Conservation (phyloP, 2,329 filamentous ascomycete species). For the Paecilomyces niveus region DNA sequence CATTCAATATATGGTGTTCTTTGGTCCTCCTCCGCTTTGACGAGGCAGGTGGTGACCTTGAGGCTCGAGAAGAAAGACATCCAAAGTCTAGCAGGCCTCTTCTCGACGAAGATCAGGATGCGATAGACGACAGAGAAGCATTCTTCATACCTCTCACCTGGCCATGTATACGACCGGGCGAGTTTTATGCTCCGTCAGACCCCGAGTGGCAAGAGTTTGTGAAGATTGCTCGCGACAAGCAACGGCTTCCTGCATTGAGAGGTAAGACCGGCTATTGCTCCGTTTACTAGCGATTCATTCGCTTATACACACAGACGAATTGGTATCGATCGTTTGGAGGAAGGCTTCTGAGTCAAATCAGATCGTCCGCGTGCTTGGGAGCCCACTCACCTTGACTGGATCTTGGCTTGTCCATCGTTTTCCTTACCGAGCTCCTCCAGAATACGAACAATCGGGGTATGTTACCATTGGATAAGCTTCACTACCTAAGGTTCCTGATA, state of each 20-base stretch:
- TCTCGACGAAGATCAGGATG: neutral
- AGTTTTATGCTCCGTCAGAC: slow-evolving; percentile 35
- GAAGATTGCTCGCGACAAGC: slow-evolving; percentile 49
- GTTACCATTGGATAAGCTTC: slow-evolving; percentile 11
- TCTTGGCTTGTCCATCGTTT: slow-evolving; percentile 58
- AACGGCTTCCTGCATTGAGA: slow-evolving; percentile 43
- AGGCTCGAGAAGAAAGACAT: slow-evolving; percentile 7
- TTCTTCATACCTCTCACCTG: slow-evolving; percentile 57
- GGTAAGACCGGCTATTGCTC: slow-evolving; percentile 20
- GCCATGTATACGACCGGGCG: slow-evolving; percentile 29
- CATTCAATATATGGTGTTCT: slow-evolving; percentile 26
- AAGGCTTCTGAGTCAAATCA: slow-evolving; percentile 39
- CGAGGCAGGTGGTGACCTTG: slow-evolving; percentile 14
- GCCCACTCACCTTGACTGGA: slow-evolving; percentile 42
- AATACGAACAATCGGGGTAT: slow-evolving; percentile 55
- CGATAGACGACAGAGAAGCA: slow-evolving; percentile 36
- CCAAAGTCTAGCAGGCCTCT: slow-evolving; percentile 1
- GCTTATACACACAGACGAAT: slow-evolving; percentile 33
- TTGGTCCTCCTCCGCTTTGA: slow-evolving; percentile 25
- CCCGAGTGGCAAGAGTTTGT: slow-evolving; percentile 59
- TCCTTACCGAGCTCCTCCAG: slow-evolving; percentile 52
- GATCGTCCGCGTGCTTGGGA: slow-evolving; percentile 41
- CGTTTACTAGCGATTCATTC: neutral
- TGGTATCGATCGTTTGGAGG: slow-evolving; percentile 38
- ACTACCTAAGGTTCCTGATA: neutral